Conservation (phyloP, 257 asterid species). For the Vinca minor region DNA sequence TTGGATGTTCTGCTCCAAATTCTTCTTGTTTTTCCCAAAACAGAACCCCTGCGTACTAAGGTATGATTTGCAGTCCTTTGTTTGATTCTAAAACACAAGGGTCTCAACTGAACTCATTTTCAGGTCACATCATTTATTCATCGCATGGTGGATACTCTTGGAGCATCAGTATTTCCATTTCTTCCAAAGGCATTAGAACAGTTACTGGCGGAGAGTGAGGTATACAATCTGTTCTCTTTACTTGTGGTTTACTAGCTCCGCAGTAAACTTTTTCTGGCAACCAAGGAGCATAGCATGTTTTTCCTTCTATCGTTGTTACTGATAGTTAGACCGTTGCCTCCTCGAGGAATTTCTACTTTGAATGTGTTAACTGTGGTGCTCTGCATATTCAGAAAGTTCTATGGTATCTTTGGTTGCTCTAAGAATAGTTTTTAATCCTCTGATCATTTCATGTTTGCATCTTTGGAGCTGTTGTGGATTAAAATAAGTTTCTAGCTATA, state of each 20-base stretch:
- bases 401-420: not conserved
- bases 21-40: constrained; percentile 77
- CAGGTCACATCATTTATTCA: constrained; percentile 89
- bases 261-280: not conserved
- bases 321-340: not conserved
- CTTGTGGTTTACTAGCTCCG: no score
- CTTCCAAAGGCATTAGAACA: constrained; percentile 89
- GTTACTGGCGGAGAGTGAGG: constrained; percentile 87
- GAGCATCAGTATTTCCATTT: constrained; percentile 74
- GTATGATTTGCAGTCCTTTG: constrained; percentile 33
- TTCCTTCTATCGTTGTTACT: not conserved
- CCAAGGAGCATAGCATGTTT: not conserved
- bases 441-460: not conserved
- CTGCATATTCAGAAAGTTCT: not conserved
- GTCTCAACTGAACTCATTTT: constrained; percentile 21
- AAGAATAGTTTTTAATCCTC: not conserved
- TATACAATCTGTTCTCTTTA: constrained; percentile 18
- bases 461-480: not conserved
- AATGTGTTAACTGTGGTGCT: not conserved
- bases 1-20: constrained; percentile 61
- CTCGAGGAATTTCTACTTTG: not conserved
- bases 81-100: not conserved
- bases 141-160: constrained; percentile 93
- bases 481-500: not conserved
- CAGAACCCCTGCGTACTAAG: constrained; percentile 70